Base-by-base conservation (phyloP, 768 basidiomycete genomes). In the Suillus americanus region DNA sequence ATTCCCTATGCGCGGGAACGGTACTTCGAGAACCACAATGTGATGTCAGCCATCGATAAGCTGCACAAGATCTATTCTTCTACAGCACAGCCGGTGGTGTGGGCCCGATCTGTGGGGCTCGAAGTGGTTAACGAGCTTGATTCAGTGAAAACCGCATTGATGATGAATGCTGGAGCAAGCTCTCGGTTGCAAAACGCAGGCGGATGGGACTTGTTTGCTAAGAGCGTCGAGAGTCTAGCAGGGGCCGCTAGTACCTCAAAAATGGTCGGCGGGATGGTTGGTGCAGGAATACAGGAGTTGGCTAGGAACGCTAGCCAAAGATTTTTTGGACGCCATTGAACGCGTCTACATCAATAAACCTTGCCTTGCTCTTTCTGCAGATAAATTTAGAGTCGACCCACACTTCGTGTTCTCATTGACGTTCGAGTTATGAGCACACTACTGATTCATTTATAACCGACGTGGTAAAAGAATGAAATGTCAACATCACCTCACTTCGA, bases 81-180 rank as follows among this genome's bases (percentile, higher is more conserved):
- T 4, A 86, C 89, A 50, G 78, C 79, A 40, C 84, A 81, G 30
- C 87, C 89, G 2, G 71, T 95, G 14, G 95, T 97, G 20, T 95
- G 92, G 92, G 88, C 88, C 3, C 86, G 97, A 61, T 91, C 91
- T 0, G 84, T 89, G 18, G 97, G 97, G 2, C 73, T 98, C 23
- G 97, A 99, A 70, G 87, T 97, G 13, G 69, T 99, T 51, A 97
- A 99, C 71, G 95, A 99, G 76, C 77, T 97, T 18, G 89, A 91
- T 64, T 80, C 86, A 0, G 68, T 99, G 65, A 98, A 99, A 78
- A 85, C 86, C 18, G 86, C 89, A 1, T 74, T 99, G 18, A 94
- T 99, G 92, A 83, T 88, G 72, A 80, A 83, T 16, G 96, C 92
- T 12, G 96, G 90, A 5, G 83, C 83, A 1, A 66, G 64, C 37